These are phyloP conservation scores for Cucurbitaria berberidis DNA, from an alignment of 2,329 filamentous ascomycete genomes.

Conservation along the genomic window DNA sequence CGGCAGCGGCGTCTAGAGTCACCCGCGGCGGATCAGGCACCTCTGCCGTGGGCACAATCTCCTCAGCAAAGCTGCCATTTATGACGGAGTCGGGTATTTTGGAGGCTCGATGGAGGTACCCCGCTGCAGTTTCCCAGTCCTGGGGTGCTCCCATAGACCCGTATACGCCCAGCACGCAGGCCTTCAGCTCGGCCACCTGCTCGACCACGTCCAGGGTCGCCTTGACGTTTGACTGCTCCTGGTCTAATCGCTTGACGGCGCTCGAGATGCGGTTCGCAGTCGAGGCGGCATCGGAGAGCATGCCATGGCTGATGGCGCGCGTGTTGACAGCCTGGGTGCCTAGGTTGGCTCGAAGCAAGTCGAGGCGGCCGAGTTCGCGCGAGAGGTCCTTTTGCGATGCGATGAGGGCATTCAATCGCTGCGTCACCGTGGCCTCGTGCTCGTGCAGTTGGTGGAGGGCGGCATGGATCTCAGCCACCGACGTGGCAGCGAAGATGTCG, in stretches of 20 bases:
- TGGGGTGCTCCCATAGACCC: conserved; percentile 97
- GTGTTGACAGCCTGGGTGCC: conserved; percentile 86
- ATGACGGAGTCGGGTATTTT: conserved; percentile 82
- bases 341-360: conserved; percentile 85
- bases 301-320: conserved; percentile 83
- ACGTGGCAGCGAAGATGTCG: conserved; percentile 68
- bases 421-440: conserved; percentile 76
- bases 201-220: conserved; percentile 91
- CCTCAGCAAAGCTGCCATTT: conserved; percentile 83
- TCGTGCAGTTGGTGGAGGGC: conserved; percentile 76
- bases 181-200: conserved; percentile 95
- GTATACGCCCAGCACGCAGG: conserved; percentile 91
- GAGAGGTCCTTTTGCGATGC: conserved; percentile 85
- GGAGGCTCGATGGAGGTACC: conserved; percentile 82
- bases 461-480: conserved; percentile 78
- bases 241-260: conserved; percentile 84
- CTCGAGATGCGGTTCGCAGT: conserved; percentile 86
- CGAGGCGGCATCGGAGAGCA: conserved; percentile 84
- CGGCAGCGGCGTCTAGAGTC: conserved; percentile 84
- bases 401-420: conserved; percentile 76
- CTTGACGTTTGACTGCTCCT: conserved; percentile 90
- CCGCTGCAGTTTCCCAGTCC: conserved; percentile 97
- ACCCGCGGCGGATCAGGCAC: conserved; percentile 89
- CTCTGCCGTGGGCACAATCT: conserved; percentile 93
- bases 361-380: conserved; percentile 83